Evolutionary conservation across 2,329 filamentous ascomycete genomes (phyloP), one percentile per base, ranked within the genome.

Genomic region (Polychaeton citri): DNA sequence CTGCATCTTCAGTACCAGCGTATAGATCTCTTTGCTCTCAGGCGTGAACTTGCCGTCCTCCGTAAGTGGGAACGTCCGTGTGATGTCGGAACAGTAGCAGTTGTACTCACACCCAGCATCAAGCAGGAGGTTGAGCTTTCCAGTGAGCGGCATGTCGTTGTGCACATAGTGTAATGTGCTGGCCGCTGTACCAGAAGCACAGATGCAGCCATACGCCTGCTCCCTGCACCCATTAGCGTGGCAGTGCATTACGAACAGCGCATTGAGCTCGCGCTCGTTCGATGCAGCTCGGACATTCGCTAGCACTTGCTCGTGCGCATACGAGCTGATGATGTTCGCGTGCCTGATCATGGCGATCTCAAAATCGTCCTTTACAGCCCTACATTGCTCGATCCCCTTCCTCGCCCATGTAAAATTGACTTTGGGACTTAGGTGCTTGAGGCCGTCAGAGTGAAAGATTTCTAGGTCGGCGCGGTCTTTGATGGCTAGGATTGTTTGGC

Each of bases 111-210:
- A 78, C 16, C 85, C 88, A 3, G 85, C 87, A 53, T 96, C 88
- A 15, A 95, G 63, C 38, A 94, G 71, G 35, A 95, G 61, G 49
- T 92, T 79, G 37, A 83, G 73, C 61, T 88, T 86, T 30, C 74
- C 75, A 1, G 63, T 61, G 21, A 88, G 62, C 0, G 76, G 68
- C 51, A 79, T 69, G 45, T 86, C 68, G 56, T 93, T 93, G 52
- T 79, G 74, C 17, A 85, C 74, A 50, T 95, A 95, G 62, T 95
- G 88, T 21, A 95, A 69, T 2, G 84, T 90, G 4, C 86, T 83
- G 0, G 81, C 87, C 12, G 82, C 79, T 4, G 76, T 71, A 8
- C 88, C 88, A 21, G 74, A 74, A 0, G 85, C 88, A 13, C 90
- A 76, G 50, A 96, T 95, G 41, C 80, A 79, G 46, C 81, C 74